These are phyloP conservation scores for Westerdykella ornata DNA, from an alignment of 2,329 filamentous ascomycete genomes.

Conservation along the genomic window DNA sequence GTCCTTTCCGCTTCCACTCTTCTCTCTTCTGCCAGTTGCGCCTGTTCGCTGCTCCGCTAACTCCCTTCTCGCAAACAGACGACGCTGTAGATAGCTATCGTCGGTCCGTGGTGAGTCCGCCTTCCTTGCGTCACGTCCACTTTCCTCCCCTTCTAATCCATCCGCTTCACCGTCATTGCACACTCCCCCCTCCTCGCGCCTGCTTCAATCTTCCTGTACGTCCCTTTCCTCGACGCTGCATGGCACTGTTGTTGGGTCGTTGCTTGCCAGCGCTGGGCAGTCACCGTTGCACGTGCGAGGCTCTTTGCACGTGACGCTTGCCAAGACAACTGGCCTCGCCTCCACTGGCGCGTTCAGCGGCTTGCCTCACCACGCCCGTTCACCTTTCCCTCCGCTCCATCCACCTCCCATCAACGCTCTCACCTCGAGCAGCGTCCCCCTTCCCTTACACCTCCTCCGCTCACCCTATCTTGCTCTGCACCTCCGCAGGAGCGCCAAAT, in stretches of 20 bases:
- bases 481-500: conserved; percentile 5
- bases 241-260: background rate
- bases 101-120: too few relatives aligned
- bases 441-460: background rate
- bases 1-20: background rate
- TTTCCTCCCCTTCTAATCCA: background rate
- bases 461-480: conserved; percentile 47
- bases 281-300: background rate
- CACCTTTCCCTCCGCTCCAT: background rate
- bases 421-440: background rate
- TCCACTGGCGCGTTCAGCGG: background rate
- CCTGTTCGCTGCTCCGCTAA: background rate
- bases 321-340: background rate
- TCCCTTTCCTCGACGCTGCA: background rate
- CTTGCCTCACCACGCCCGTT: background rate
- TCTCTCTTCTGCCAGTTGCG: background rate
- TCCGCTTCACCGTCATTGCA: background rate
- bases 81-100: too few relatives aligned
- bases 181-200: background rate
- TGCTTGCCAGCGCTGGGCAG: background rate
- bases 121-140: too few relatives aligned
- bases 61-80: too few relatives aligned
- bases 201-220: background rate
- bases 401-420: background rate
- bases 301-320: background rate